Percentiles rank a stretch among this genome's conserved stretches.
phyloP scores from a whole-genome alignment of 306 rosid species.

The Fagus crenata region DNA sequence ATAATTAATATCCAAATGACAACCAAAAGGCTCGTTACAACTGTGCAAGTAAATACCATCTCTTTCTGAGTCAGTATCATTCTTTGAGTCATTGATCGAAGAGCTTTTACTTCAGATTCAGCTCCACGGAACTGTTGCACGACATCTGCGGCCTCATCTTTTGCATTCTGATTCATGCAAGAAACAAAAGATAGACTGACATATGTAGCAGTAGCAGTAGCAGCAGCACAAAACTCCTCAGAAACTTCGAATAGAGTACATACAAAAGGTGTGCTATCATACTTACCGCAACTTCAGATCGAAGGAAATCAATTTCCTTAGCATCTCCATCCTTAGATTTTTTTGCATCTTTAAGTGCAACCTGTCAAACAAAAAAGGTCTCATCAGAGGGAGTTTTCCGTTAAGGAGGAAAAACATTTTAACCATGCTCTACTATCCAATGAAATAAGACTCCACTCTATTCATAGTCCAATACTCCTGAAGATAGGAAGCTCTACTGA shows the following conservation, averaged over 20 bases:
- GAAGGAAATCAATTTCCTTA: constrained; percentile 64
- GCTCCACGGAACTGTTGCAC: constrained; percentile 66
- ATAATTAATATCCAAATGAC: constrained; percentile 28
- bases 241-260: constrained; percentile 11
- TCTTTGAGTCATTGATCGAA: constrained; percentile 89
- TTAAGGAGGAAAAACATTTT: constrained; percentile 18
- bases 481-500: neutral
- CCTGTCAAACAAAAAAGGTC: constrained; percentile 50
- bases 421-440: constrained; percentile 26
- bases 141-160: constrained; percentile 54
- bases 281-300: constrained; percentile 61
- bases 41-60: constrained; percentile 55
- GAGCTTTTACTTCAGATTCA: constrained; percentile 86
- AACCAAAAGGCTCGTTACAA: constrained; percentile 25
- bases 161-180: constrained; percentile 59
- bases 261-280: neutral
- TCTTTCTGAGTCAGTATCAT: constrained; percentile 96
- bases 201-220: neutral
- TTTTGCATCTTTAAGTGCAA: constrained; percentile 78
- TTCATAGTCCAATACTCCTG: constrained; percentile 5
- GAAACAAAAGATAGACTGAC: constrained; percentile 27
- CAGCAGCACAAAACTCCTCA: constrained; percentile 14
- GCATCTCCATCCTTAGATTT: constrained; percentile 61
- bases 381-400: constrained; percentile 7
- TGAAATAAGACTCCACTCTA: constrained; percentile 21